Conservation (phyloP, 805 yeast genomes). For the Pichia sporocuriosa region DNA sequence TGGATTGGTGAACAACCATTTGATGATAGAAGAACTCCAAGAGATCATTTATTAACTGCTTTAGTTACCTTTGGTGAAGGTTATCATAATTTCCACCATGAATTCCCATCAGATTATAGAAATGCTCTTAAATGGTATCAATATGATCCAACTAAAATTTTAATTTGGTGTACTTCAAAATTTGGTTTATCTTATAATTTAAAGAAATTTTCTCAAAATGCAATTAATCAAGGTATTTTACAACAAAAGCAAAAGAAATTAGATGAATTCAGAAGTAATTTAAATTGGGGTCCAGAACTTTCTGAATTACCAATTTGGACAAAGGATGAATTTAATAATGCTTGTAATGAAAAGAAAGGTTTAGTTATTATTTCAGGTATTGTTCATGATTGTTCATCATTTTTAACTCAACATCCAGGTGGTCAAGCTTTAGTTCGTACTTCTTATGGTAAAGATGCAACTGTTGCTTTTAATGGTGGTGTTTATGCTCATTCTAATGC, state of each 20-base stretch:
- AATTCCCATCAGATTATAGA: conserved; percentile 84
- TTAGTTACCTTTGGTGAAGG: conserved; percentile 85
- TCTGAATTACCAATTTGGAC: conserved; percentile 70
- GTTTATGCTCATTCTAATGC: conserved; percentile 83
- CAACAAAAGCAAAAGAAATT: conserved; percentile 82
- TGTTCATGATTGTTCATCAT: conserved; percentile 66
- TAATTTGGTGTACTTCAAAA: conserved; percentile 53
- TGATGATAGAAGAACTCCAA: conserved; percentile 81
- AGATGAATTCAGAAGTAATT: conserved; percentile 50
- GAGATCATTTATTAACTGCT: conserved; percentile 77
- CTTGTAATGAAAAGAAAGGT: conserved; percentile 45
- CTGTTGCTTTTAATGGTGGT: conserved; percentile 80
- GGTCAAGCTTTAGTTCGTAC: conserved; percentile 68
- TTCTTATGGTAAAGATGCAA: conserved; percentile 74
- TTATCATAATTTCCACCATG: conserved; percentile 86
- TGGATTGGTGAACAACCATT: conserved; percentile 84
- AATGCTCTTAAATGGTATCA: conserved; percentile 84
- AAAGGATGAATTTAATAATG: conserved; percentile 48
- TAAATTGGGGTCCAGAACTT: conserved; percentile 73
- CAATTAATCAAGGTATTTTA: conserved; percentile 72
- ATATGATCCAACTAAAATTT: conserved; percentile 73
- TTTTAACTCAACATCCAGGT: conserved; percentile 77
- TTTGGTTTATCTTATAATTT: conserved; percentile 67
- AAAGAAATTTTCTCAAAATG: conserved; percentile 71
- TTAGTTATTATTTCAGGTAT: conserved; percentile 70